Evolutionary conservation across 192 early-diverging fungal species (phyloP).

Genomic region (Gigaspora rosea): DNA sequence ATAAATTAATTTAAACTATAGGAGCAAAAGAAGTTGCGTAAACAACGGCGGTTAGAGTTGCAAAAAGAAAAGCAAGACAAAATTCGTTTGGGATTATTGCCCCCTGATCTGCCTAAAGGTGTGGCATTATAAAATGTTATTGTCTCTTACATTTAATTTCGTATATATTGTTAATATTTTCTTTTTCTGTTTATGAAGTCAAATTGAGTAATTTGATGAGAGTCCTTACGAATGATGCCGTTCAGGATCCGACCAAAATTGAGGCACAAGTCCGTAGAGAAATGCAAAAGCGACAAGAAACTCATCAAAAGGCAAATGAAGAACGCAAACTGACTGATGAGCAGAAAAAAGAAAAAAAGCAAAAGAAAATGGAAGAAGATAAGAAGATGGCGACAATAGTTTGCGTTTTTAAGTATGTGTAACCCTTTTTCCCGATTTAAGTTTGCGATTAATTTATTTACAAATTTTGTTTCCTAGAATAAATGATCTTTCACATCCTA

Average conservation of each 20-base stretch:
- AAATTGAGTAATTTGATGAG: slow-evolving; percentile 93
- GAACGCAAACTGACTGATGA: slow-evolving; percentile 86
- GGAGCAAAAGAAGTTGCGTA: slow-evolving; percentile 91
- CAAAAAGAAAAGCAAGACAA: slow-evolving; percentile 95
- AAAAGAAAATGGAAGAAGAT: slow-evolving; percentile 74
- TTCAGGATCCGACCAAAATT: slow-evolving; percentile 92
- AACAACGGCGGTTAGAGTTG: slow-evolving; percentile 80
- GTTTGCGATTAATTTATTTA: neutral
- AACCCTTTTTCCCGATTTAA: neutral
- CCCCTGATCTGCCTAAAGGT: slow-evolving; percentile 86
- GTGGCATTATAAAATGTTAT: neutral
- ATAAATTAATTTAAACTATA: slow-evolving; percentile 18
- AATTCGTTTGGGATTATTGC: slow-evolving; percentile 87
- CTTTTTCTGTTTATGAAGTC: slow-evolving; percentile 43
- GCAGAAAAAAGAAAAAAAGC: slow-evolving; percentile 76
- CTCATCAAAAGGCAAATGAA: slow-evolving; percentile 83
- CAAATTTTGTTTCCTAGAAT: slow-evolving; percentile 51
- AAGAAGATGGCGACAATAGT: slow-evolving; percentile 69
- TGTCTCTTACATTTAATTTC: neutral
- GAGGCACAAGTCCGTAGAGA: slow-evolving; percentile 91
- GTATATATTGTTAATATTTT: neutral
- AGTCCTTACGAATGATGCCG: slow-evolving; percentile 91
- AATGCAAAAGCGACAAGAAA: slow-evolving; percentile 73
- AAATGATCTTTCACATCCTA: slow-evolving; percentile 74
- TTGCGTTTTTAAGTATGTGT: slow-evolving; percentile 79